These are phyloP conservation scores for Brassica hybrid DNA, from an alignment of 441 rosid genomes.

Conservation along the genomic window DNA sequence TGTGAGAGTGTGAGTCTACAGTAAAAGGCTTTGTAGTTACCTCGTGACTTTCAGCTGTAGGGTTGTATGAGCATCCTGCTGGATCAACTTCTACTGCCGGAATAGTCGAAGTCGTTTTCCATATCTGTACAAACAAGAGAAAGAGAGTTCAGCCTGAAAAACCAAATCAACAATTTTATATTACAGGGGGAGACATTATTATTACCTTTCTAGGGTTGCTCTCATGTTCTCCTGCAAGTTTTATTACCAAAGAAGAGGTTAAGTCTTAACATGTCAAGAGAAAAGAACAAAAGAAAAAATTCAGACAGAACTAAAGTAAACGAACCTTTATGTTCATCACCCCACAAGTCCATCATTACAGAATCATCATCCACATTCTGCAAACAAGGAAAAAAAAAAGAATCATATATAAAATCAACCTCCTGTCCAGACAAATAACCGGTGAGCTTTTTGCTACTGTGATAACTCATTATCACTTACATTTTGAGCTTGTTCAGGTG, in stretches of 20 bases:
- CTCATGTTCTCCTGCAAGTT: constrained; percentile 53
- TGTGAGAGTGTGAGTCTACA: no score
- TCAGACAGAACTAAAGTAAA: no score
- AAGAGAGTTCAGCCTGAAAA: not conserved
- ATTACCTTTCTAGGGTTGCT: constrained; percentile 57
- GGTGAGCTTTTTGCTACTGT: no score
- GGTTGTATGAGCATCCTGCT: constrained; percentile 91
- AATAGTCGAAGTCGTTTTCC: constrained; percentile 60
- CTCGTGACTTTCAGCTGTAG: constrained; percentile 79
- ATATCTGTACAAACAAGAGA: constrained; percentile 50
- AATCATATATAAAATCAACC: no score
- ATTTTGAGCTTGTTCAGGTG: constrained; percentile 42
- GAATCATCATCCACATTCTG: constrained; percentile 53
- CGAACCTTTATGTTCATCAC: constrained; percentile 46
- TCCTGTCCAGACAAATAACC: no score
- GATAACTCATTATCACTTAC: constrained; percentile 30
- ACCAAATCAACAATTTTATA: not conserved
- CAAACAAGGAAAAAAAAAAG: not conserved
- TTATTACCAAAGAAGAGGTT: constrained; percentile 8
- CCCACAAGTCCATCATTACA: constrained; percentile 72
- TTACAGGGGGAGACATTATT: not conserved
- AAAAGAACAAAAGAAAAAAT: no score
- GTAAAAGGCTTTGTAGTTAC: constrained; percentile 22
- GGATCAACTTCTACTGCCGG: constrained; percentile 91
- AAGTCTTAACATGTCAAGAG: not conserved